Conservation (phyloP, 139 green algal species). For the Eudorina sp. region DNA sequence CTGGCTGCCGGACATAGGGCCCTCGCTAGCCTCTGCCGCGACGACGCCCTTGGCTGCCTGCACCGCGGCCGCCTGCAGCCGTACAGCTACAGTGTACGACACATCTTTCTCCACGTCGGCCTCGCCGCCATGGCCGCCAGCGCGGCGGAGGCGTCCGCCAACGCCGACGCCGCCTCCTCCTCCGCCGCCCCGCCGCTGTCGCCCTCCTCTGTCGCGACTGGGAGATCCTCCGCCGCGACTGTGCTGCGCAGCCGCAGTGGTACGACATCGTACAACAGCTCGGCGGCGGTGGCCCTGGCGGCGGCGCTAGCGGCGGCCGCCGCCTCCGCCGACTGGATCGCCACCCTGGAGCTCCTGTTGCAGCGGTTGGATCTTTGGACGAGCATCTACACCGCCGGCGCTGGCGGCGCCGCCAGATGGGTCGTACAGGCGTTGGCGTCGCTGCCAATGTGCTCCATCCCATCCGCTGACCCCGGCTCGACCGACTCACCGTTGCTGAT, state of each 20-base stretch:
- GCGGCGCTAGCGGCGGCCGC: background rate
- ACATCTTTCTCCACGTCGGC: conserved; percentile 39
- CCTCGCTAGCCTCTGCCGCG: conserved; percentile 20
- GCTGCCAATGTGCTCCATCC: background rate
- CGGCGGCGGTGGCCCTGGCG: background rate
- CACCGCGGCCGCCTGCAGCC: conserved; percentile 11
- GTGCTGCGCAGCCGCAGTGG: background rate
- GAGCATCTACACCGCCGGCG: conserved; percentile 26
- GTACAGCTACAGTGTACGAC: background rate
- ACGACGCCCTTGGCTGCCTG: conserved; percentile 28
- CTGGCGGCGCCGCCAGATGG: conserved; percentile 4
- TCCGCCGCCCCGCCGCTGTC: background rate
- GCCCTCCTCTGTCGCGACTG: background rate
- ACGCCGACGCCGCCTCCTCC: background rate
- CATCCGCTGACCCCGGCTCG: background rate
- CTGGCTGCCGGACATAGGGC: background rate
- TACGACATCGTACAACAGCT: background rate
- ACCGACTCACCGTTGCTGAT: background rate
- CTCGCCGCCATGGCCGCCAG: conserved; percentile 17
- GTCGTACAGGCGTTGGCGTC: conserved; percentile 26
- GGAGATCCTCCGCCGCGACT: background rate
- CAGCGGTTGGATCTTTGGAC: conserved; percentile 44
- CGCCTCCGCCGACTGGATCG: conserved; percentile 22
- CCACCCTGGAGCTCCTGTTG: conserved; percentile 31
- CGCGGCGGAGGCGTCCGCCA: background rate